Base-by-base conservation (phyloP, 2,329 filamentous ascomycete species). In the Fusarium sp. region DNA sequence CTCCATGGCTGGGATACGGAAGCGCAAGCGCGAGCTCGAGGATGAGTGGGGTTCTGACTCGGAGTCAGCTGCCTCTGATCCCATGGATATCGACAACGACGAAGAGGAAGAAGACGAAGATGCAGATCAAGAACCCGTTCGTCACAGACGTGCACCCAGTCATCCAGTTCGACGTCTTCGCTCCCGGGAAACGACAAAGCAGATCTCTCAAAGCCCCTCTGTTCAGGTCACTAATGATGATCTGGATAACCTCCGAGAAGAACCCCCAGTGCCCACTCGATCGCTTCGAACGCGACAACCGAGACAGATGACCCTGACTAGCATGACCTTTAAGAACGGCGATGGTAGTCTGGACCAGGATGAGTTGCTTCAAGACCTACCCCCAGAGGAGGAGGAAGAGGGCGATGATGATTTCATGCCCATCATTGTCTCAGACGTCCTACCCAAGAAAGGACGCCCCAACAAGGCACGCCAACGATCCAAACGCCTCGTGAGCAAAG, bases 351-450 rank as follows among this genome's bases (percentile, higher is more conserved):
- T 73, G 54, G 80, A 81, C n/a, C 71, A 76, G 8, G 82, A 84
- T 52, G 83, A 84, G 68, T 67, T 84, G 16, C 76, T 80, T 7
- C 68, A 78, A 37, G 81, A 83, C 3, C 65, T 69, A n/a, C 77
- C 65, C 9, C 64, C 65, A 5, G 72, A 61, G 13, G 82, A 78
- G 5, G 74, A 76, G 6, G 82, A 81, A 13, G 80, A 79, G 11
- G 79, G 81, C 5, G 83, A 85, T 41, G 81, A 77, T 11, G 80
- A 82, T 37, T 83, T 84, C 37, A 63, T 76, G 39, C 77, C 70
- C 7, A 60, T 84, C 2, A 79, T 86, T 29, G 76, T 82, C 8
- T 86, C 85, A 5, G 84, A 86, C 56, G 65, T 85, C 16, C 65
- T 67, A 4, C 61, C 67, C 4, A 79, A 79, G n/a, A 78, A 73